Evolutionary conservation across 1,284 basidiomycete genomes (phyloP).

Genomic region (Leccinum pachyderme): DNA sequence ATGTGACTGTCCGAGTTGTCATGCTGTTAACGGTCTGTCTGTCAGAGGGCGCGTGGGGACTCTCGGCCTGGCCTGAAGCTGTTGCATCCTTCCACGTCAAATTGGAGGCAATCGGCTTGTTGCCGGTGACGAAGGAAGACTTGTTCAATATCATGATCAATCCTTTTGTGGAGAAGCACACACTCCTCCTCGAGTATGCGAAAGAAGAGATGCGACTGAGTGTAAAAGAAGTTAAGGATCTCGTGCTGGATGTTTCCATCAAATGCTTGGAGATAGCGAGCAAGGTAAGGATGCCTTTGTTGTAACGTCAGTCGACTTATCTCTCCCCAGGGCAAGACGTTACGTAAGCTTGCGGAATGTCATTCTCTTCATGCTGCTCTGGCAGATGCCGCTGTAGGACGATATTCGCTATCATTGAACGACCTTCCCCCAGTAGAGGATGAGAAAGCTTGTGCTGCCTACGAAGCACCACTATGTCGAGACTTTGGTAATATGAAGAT

Average conservation of each 20-base stretch:
- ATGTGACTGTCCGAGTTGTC: slow-evolving; percentile 61
- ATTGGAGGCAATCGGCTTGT: slow-evolving; percentile 51
- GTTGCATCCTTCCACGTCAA: slow-evolving; percentile 35
- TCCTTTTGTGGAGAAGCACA: slow-evolving; percentile 63
- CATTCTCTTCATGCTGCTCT: slow-evolving; percentile 41
- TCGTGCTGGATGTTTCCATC: slow-evolving; percentile 53
- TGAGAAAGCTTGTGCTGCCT: slow-evolving; percentile 40
- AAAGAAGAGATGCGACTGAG: slow-evolving; percentile 44
- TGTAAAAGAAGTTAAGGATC: slow-evolving; percentile 38
- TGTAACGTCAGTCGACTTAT: slow-evolving; percentile 14
- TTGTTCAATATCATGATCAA: slow-evolving; percentile 60
- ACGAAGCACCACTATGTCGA: slow-evolving; percentile 49
- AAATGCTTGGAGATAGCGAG: slow-evolving; percentile 60
- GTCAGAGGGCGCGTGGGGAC: slow-evolving; percentile 40
- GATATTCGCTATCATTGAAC: slow-evolving; percentile 51
- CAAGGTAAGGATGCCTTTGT: slow-evolving; percentile 45
- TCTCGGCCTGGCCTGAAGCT: slow-evolving; percentile 31
- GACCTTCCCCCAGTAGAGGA: slow-evolving; percentile 53
- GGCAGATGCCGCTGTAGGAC: slow-evolving; percentile 42
- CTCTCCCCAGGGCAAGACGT: slow-evolving; percentile 54
- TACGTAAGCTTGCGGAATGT: slow-evolving; percentile 51
- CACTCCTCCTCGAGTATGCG: slow-evolving; percentile 54
- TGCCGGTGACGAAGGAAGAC: slow-evolving; percentile 56
- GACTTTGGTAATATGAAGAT: slow-evolving; percentile 40
- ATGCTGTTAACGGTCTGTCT: slow-evolving; percentile 65